phyloP scores from a whole-genome alignment of 805 yeast genomes.

The Soucietia sequanensis region DNA sequence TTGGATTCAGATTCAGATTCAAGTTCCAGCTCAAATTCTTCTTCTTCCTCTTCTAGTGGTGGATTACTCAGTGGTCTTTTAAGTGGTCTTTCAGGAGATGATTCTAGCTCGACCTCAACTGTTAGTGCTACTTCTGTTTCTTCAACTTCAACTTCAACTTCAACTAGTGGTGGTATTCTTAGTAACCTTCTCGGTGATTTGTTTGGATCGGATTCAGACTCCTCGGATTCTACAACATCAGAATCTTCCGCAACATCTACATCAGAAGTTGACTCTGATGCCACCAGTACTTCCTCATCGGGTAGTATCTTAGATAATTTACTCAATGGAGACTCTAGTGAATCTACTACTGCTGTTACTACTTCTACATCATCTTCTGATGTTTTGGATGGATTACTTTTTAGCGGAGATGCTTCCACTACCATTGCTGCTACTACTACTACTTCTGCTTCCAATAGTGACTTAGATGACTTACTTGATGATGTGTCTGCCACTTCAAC shows the following conservation, averaged over 20 bases:
- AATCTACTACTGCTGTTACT: background rate
- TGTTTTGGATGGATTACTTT: background rate
- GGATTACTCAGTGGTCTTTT: background rate
- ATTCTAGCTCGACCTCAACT: background rate
- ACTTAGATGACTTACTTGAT: background rate
- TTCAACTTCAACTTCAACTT: background rate
- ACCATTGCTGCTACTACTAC: background rate
- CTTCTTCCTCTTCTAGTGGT: slow-evolving; percentile 1
- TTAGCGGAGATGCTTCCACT: background rate
- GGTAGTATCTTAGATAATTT: background rate
- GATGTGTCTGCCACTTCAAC: background rate
- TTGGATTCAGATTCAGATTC: too few species aligned
- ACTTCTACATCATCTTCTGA: background rate
- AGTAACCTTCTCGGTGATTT: background rate
- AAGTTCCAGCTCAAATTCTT: background rate
- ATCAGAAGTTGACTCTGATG: background rate
- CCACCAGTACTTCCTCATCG: background rate
- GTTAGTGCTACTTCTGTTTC: background rate
- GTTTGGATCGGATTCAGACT: background rate
- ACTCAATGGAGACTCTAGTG: background rate
- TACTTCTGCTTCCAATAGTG: background rate
- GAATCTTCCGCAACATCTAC: background rate
- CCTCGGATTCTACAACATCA: background rate
- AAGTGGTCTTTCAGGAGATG: background rate
- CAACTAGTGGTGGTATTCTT: background rate